These are phyloP conservation scores for Macrocystidia cucumis DNA, from an alignment of 1,284 basidiomycete genomes.

Conservation along the genomic window DNA sequence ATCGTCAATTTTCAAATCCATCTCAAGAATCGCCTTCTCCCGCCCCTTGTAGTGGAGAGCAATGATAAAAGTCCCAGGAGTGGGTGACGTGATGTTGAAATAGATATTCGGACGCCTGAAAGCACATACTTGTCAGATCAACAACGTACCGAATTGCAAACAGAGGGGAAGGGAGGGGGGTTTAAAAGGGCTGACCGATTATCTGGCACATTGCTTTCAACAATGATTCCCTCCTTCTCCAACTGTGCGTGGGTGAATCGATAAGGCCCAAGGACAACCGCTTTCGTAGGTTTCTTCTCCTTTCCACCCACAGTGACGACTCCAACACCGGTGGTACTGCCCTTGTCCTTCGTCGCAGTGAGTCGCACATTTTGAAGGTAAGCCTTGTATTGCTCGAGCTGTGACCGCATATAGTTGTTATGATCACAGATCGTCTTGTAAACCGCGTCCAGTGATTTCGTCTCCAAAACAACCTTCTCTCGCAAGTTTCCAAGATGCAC, in stretches of 20 bases:
- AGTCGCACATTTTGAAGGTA: conserved; percentile 97
- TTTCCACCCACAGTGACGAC: conserved; percentile 95
- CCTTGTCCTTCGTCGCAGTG: conserved; percentile 83
- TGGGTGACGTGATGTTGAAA: conserved; percentile 97
- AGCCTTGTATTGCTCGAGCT: conserved; percentile 99
- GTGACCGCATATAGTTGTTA: conserved; percentile 93
- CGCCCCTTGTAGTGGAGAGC: conserved; percentile 97
- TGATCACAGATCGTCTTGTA: conserved; percentile 99
- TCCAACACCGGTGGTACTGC: conserved; percentile 80
- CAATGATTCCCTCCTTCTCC: conserved; percentile 99
- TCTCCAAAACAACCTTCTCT: conserved; percentile 94
- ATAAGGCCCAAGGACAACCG: conserved; percentile 89
- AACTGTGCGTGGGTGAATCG: conserved; percentile 96
- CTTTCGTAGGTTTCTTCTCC: conserved; percentile 88
- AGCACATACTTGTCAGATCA: conserved; percentile 2
- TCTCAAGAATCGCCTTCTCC: conserved; percentile 99
- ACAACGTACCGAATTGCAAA: neutral
- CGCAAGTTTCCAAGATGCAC: conserved; percentile 93
- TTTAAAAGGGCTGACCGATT: conserved; percentile 60
- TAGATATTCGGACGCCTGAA: conserved; percentile 91
- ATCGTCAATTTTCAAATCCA: conserved; percentile 99
- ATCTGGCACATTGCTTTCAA: conserved; percentile 97
- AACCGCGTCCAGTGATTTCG: conserved; percentile 87
- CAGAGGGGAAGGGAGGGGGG: too few relatives aligned
- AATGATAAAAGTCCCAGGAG: conserved; percentile 98